Evolutionary conservation across 129 eudicot species (phyloP).

Genomic region (Deinandra increscens): DNA sequence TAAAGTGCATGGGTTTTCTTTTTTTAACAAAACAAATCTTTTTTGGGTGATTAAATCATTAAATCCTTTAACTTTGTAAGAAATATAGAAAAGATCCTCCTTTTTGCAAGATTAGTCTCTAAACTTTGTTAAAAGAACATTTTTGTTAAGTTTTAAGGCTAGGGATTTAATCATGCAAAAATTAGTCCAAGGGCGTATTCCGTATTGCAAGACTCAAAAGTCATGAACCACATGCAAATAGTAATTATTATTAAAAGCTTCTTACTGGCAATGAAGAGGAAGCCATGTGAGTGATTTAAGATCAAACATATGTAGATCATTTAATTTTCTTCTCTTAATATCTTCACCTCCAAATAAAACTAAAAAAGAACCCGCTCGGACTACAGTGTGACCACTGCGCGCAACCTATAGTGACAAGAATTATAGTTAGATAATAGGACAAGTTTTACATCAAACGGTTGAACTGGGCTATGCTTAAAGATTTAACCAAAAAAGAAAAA

Average conservation of each 20-base stretch:
- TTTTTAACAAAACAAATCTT: neutral
- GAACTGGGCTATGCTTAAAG: neutral
- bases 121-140: neutral
- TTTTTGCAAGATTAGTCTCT: neutral
- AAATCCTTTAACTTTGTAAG: neutral
- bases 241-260: conserved; percentile 6
- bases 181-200: neutral
- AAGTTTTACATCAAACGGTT: neutral
- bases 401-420: conserved; percentile 53
- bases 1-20: neutral
- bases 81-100: neutral
- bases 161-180: neutral
- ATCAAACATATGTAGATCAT: conserved; percentile 97
- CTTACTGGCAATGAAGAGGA: conserved; percentile 98
- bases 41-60: neutral
- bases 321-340: conserved; percentile 73
- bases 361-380: conserved; percentile 69
- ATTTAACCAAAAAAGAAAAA: neutral
- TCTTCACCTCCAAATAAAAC: conserved; percentile 96
- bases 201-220: neutral
- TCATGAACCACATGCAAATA: neutral
- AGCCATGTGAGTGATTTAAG: conserved; percentile 97
- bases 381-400: conserved; percentile 93
- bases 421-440: neutral
- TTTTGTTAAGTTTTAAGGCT: neutral